Evolutionary conservation across 2,329 filamentous ascomycete genomes (phyloP).

Genomic region (Penicillium concentricum): DNA sequence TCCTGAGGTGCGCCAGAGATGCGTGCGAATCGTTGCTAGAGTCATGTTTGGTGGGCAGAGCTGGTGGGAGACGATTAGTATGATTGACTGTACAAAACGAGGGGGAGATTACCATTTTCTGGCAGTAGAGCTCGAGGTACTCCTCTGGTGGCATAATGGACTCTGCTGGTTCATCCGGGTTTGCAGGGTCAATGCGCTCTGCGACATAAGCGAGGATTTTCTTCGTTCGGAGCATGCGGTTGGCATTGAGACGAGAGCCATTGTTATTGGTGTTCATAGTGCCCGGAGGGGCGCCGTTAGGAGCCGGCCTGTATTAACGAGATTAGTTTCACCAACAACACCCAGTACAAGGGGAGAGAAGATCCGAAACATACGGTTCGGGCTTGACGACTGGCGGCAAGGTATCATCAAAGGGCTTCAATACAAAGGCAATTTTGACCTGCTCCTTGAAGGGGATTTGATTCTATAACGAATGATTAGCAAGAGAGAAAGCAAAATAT

Average conservation of each 20-base stretch:
- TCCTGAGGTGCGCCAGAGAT: conserved; percentile 92
- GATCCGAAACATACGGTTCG: conserved; percentile 57
- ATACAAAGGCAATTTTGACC: conserved; percentile 90
- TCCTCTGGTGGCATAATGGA: conserved; percentile 76
- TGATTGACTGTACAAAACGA: not conserved
- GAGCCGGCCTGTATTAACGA: conserved; percentile 17
- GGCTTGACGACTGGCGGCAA: conserved; percentile 71
- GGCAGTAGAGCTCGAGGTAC: conserved; percentile 92
- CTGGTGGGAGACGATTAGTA: conserved; percentile 26
- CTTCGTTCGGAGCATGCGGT: conserved; percentile 91
- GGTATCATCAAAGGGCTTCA: conserved; percentile 75
- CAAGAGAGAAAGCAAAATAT: not conserved
- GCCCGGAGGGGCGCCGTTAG: conserved; percentile 19
- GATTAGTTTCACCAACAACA: conserved; percentile 1
- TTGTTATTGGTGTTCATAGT: conserved; percentile 40
- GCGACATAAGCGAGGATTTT: conserved; percentile 93
- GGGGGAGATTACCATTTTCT: conserved; percentile 68
- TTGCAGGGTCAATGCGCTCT: conserved; percentile 76
- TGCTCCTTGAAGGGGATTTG: conserved; percentile 82
- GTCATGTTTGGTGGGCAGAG: conserved; percentile 76
- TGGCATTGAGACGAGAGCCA: conserved; percentile 90
- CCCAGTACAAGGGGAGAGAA: not conserved
- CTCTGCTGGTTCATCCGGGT: conserved; percentile 58
- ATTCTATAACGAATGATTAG: conserved; percentile 54
- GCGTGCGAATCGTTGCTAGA: conserved; percentile 85